Conservation (phyloP, 1,139 yeast genomes). For the Pichia sp. region DNA sequence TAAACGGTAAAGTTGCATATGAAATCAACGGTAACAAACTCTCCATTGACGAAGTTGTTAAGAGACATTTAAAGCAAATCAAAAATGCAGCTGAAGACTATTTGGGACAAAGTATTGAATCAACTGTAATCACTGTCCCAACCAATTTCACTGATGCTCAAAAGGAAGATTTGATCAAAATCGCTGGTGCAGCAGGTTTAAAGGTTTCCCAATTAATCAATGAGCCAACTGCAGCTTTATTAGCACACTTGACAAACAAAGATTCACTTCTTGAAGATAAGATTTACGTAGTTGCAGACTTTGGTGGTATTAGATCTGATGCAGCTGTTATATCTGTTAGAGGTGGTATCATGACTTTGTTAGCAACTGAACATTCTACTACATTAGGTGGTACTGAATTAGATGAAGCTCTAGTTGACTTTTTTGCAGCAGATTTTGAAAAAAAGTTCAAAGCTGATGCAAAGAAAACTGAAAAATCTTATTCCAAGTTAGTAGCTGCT, state of each 20-base stretch:
- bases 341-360: conserved; percentile 86
- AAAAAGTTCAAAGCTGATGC: conserved; percentile 82
- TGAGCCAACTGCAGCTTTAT: conserved; percentile 89
- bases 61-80: conserved; percentile 77
- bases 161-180: conserved; percentile 52
- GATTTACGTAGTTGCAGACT: conserved; percentile 87
- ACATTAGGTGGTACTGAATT: conserved; percentile 83
- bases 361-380: conserved; percentile 79
- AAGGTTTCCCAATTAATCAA: conserved; percentile 79
- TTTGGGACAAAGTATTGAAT: conserved; percentile 73
- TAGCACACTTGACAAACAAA: conserved; percentile 63
- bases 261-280: conserved; percentile 57
- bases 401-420: conserved; percentile 74
- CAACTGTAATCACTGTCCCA: conserved; percentile 86
- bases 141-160: conserved; percentile 76
- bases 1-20: conserved; percentile 66
- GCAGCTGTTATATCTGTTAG: conserved; percentile 91
- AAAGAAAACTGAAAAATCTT: conserved; percentile 69
- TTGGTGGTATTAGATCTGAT: conserved; percentile 95
- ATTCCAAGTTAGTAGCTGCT: conserved; percentile 84
- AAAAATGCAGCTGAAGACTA: conserved; percentile 89
- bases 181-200: conserved; percentile 68
- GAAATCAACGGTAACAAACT: conserved; percentile 44
- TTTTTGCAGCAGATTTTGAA: conserved; percentile 88
- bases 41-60: conserved; percentile 68